Conservation (phyloP, 345 rosid species). For the Clarkia xantiana region DNA sequence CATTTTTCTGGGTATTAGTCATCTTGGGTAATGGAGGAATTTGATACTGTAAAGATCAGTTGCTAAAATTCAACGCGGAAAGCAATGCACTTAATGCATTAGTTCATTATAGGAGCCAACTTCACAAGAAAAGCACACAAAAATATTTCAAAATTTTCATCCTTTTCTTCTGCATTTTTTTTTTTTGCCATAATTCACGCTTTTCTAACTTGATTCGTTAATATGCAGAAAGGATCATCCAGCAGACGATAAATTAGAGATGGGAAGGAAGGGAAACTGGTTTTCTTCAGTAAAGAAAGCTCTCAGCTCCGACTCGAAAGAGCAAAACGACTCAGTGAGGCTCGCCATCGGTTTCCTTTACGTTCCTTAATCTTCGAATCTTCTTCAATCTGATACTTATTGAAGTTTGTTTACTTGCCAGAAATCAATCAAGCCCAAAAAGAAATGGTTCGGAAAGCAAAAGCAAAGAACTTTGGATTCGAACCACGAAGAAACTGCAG, state of each 20-base stretch:
- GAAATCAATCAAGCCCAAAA: constrained; percentile 25
- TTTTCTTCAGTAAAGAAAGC: constrained; percentile 75
- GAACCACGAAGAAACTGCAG: constrained; percentile 14
- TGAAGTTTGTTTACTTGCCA: constrained; percentile 4
- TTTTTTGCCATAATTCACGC: too few relatives aligned
- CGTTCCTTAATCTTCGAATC: constrained; percentile 4
- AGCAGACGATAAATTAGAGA: constrained; percentile 31
- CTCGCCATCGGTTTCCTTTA: neutral
- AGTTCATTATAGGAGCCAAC: too few relatives aligned
- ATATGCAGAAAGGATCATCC: neutral
- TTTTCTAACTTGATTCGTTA: neutral
- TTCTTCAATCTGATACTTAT: neutral
- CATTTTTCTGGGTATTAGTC: too few relatives aligned
- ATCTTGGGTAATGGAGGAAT: too few relatives aligned
- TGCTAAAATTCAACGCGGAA: too few relatives aligned
- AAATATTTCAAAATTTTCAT: too few relatives aligned
- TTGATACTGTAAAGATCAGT: too few relatives aligned
- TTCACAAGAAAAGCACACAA: too few relatives aligned
- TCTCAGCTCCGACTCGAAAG: constrained; percentile 61
- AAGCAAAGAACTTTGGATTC: constrained; percentile 24
- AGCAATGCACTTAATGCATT: too few relatives aligned
- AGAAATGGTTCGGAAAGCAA: constrained; percentile 35
- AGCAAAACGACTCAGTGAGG: constrained; percentile 35
- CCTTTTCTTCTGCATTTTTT: too few relatives aligned
- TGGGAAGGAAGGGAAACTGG: constrained; percentile 98